Evolutionary conservation across 768 basidiomycete species (phyloP).

Genomic region (Pleurotus salmoneostramineus): DNA sequence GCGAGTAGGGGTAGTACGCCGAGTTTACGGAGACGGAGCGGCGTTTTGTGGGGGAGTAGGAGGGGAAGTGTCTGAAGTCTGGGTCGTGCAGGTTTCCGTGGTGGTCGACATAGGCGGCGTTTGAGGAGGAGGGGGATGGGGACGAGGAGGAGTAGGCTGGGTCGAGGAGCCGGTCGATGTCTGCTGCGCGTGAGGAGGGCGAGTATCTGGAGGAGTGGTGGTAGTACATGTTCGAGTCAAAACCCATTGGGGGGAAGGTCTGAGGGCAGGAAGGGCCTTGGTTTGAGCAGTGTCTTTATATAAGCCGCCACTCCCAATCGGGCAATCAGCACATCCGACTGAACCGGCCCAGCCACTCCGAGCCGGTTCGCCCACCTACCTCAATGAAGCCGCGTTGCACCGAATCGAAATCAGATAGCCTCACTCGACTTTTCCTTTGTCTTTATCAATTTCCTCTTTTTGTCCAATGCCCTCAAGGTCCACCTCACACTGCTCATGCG

Average conservation of each 20-base stretch:
- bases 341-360: not conserved
- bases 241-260: constrained; percentile 2
- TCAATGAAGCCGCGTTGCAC: constrained; percentile 9
- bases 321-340: not conserved
- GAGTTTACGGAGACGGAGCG: not conserved
- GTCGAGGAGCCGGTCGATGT: constrained; percentile 63
- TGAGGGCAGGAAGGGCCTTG: not conserved
- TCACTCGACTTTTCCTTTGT: not conserved
- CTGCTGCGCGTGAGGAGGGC: constrained; percentile 36
- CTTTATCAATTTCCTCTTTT: no score
- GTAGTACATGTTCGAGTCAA: constrained; percentile 5
- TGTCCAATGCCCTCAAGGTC: no score
- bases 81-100: constrained; percentile 65
- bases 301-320: constrained; percentile 2
- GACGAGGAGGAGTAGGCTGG: constrained; percentile 48
- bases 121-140: constrained; percentile 15
- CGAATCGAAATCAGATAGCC: not conserved
- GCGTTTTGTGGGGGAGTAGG: constrained; percentile 9
- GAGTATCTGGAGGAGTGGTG: not conserved
- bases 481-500: no score
- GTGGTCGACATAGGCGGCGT: constrained; percentile 53
- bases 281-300: not conserved
- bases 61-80: constrained; percentile 59
- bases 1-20: constrained; percentile 1
- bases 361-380: constrained; percentile 4